Evolutionary conservation across 768 basidiomycete species (phyloP), one percentile per base, ranked within the genome.

Genomic region (Mrakia gelida): DNA sequence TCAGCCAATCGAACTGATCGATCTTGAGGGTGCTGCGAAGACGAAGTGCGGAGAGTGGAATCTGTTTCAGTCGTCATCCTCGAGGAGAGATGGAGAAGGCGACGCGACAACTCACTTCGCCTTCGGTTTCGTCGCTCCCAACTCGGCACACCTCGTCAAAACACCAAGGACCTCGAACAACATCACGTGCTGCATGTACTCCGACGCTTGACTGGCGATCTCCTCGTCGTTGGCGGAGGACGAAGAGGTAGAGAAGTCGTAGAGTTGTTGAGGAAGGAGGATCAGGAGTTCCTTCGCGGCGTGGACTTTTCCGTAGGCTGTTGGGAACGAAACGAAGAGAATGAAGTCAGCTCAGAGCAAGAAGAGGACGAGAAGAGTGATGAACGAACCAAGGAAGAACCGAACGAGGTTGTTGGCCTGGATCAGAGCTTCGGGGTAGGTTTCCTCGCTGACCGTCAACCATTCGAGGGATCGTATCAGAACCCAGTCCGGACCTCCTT

Each of bases 401-500:
- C 95, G 90, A 76, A 94, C 83, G 78, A 97, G 92, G 59, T 92
- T 91, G 77, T 95, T 95, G 1, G 93, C 90, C 81, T 95, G 93
- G 81, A 92, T 89, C 13, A 98, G 85, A 0, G 95, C 95, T 9
- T 90, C 90, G 16, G 87, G 85, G 80, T 91, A 90, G 0, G 95
- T 98, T 8, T 87, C 85, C 45, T 89, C 88, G 80, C 88, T 86
- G 83, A 92, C 92, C 0, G 89, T 91, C 73, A 95, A 92, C 96
- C 96, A 99, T 82, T 98, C 95, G 71, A 98, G 91, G 0, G 93
- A 92, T 28, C 95, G 89, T 43, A 96, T 87, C 11, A 98, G 86
- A 70, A 92, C 43, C 73, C 75, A 76, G 23, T 79, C 78, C 18
- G 49, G 73, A 26, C 82, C 82, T 18, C 79, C 77, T 3, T 82